These are phyloP conservation scores for Staphylotrichum longicolle DNA, from an alignment of 495 filamentous ascomycete genomes.

Conservation along the genomic window DNA sequence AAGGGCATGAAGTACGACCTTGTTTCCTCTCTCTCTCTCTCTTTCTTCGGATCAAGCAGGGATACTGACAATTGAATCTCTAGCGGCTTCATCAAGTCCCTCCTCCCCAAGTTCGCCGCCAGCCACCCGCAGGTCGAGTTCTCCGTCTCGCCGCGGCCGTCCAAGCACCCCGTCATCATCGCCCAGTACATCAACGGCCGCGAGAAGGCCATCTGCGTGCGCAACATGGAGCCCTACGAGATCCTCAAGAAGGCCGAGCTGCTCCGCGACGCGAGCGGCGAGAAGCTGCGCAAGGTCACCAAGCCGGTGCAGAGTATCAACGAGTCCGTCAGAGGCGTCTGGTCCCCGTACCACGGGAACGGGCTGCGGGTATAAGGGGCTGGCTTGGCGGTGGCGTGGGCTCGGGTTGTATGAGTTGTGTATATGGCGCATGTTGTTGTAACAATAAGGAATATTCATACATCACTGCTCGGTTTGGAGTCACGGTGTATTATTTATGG, in stretches of 20 bases:
- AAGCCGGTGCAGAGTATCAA: conserved; percentile 86
- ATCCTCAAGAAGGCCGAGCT: conserved; percentile 78
- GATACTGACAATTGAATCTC: background rate
- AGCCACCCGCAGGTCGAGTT: conserved; percentile 88
- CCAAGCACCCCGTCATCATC: conserved; percentile 80
- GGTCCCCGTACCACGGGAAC: conserved; percentile 85
- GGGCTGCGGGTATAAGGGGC: conserved; percentile 42
- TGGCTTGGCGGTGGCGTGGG: conserved; percentile 10
- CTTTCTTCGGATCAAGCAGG: background rate
- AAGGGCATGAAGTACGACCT: conserved; percentile 79
- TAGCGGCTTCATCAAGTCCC: conserved; percentile 75
- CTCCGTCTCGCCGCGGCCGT: conserved; percentile 79
- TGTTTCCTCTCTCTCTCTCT: conserved; percentile 25
- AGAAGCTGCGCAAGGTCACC: conserved; percentile 74
- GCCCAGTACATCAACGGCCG: conserved; percentile 88
- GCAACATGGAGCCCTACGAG: conserved; percentile 76
- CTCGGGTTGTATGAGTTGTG: conserved; percentile 1
- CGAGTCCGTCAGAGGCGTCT: conserved; percentile 90
- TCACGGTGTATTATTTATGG: background rate
- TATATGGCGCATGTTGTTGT: conserved; percentile 11
- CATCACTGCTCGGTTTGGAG: background rate
- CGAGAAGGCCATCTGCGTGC: conserved; percentile 82
- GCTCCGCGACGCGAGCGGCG: conserved; percentile 76
- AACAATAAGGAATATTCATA: conserved; percentile 13
- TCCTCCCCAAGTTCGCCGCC: conserved; percentile 71